Evolutionary conservation across 805 yeast genomes (phyloP), one percentile per base, ranked within the genome.

Genomic region (Pichia nanzhaoensis): DNA sequence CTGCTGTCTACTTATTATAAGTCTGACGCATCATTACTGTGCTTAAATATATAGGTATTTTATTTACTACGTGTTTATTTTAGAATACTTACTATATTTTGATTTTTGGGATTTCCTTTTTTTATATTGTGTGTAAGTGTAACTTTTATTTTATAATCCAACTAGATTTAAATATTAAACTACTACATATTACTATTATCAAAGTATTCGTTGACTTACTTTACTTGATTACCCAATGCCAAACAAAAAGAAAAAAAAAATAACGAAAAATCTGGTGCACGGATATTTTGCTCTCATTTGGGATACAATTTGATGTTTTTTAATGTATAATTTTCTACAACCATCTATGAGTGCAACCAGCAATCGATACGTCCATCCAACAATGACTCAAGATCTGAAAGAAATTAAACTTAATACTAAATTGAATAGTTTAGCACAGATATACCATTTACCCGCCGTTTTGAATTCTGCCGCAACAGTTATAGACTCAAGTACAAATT

Each of bases 1-100:
- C 56, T 50, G 67, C 66, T 55, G 68, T 66, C 58, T 64, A 64
- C 68, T 56, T 64, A 52, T 61, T 64, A 55, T 64, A 64, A 64
- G 64, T 55, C n/a, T 48, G 45, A 5, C 12, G n/a, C n/a, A n/a
- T n/a, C n/a, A n/a, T n/a, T n/a, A n/a, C n/a, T n/a, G n/a, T n/a
- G n/a, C n/a, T n/a, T n/a, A n/a, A n/a, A n/a, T n/a, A n/a, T n/a
- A n/a, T n/a, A n/a, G n/a, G n/a, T n/a, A n/a, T n/a, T n/a, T n/a
- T n/a, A n/a, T n/a, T n/a, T n/a, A n/a, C n/a, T n/a, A n/a, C n/a
- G 41, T n/a, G 16, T 14, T 24, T 27, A 21, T 37, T 14, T 33
- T 20, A 22, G 22, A 33, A 22, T 22, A 5, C 14, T 14, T 8
- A 6, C 24, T 22, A 21, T 37, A 21, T 37, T 22, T 21, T 10